Percentiles rank a stretch among this genome's conserved stretches.
These are phyloP conservation scores for Saccharum hybrid DNA, from an alignment of 202 grass and related monocot species.

Conservation along the genomic window DNA sequence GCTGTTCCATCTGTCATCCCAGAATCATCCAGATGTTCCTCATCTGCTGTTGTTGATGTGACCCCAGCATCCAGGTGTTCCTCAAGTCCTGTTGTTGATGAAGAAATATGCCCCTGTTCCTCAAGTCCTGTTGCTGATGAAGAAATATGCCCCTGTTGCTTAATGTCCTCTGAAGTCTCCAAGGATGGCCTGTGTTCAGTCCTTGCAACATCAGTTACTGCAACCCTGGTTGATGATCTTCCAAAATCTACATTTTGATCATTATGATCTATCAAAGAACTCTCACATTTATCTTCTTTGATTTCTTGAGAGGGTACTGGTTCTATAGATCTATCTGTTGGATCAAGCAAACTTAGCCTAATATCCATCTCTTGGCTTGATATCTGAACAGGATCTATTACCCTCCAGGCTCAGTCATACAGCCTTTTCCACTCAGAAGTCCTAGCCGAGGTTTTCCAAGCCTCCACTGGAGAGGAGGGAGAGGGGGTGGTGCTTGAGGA, in stretches of 20 bases:
- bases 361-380: constrained; percentile 35
- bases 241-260: constrained; percentile 42
- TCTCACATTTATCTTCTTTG: constrained; percentile 41
- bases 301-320: constrained; percentile 22
- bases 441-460: constrained; percentile 59
- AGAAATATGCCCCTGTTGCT: constrained; percentile 2
- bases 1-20: background rate
- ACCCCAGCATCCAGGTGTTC: constrained; percentile 17
- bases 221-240: constrained; percentile 10
- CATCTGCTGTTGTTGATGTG: constrained; percentile 23
- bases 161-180: constrained; percentile 38
- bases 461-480: constrained; percentile 95
- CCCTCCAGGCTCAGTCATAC: constrained; percentile 39
- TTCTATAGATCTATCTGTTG: constrained; percentile 36
- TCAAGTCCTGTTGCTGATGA: no score
- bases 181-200: constrained; percentile 44
- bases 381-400: constrained; percentile 39
- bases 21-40: constrained; percentile 36
- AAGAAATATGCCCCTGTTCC: no score
- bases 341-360: constrained; percentile 24
- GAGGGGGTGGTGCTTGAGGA: constrained; percentile 61
- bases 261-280: constrained; percentile 40
- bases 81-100: constrained; percentile 6
- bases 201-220: constrained; percentile 41
- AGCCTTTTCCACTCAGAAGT: constrained; percentile 38